Base-by-base conservation (phyloP, 768 basidiomycete species). In the Trametes coccinea region DNA sequence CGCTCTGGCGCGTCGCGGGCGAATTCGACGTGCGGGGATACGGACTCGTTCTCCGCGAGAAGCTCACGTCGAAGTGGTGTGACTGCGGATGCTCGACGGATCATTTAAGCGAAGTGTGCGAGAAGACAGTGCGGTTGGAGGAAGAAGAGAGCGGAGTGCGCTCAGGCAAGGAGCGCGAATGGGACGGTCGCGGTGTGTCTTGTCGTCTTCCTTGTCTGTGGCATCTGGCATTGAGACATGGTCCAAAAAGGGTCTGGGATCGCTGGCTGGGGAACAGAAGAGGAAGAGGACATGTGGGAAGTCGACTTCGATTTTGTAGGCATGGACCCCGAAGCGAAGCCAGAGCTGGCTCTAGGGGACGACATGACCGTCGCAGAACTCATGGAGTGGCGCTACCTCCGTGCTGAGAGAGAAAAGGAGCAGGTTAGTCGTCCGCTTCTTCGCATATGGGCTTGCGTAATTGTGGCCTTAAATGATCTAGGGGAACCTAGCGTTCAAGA, bases 21-120 rank as follows among this genome's bases (percentile, higher is more conserved):
- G 89, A 90, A 67, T 89, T 89, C 61, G 86, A 89, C 66, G 84
- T 88, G 2, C 80, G 84, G 31, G 89, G 89, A 10, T 90, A 89
- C 64, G 89, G 89, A 0, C 75, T 78, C 39, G 83, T 89, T 13
- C 75, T 90, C 34, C 77, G 87, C 31, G 89, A 90, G 65, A 90
- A 90, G 72, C 72, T 90, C 54, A 86, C 84, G 11, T 80, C 79
- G 4, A 90, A 89, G 66, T 90, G 89, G 89, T 90, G 89, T 69
- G 88, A 89, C 60, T 90, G 89, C 73, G 89, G 89, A 1, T 90
- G 89, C 69, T 89, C 88, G 50, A 89, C 89, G 30, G 89, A 89
- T 70, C 88, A 90, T 68, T 75, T 90, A 11, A 85, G 87, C 1
- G 88, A 90, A 70, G 89, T 90, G 14, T 90, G 89, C 63, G 89